Base-by-base conservation (phyloP, 2,329 filamentous ascomycete genomes). In the Paecilomyces formosus region DNA sequence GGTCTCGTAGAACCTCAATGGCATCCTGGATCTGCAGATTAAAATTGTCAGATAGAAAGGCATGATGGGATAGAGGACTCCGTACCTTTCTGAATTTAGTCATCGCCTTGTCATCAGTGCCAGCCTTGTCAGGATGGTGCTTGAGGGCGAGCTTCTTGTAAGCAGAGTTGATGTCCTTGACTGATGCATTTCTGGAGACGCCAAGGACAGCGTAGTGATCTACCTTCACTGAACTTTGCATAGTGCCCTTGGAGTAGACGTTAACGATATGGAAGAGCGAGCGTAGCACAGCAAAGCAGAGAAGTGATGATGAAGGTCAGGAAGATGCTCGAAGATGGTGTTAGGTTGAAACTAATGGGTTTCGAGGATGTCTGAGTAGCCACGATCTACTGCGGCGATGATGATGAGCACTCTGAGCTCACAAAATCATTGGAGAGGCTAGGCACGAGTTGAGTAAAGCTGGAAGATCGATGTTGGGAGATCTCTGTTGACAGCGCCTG, bases 91-190 rank as follows among this genome's bases (percentile, higher is more conserved):
- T n/a, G 13, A 52, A 52, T 3, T 13, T 28, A 8, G 24, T 52
- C 22, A 52, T 3, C 1, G 22, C 18, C n/a, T 22, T 52, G 12
- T 24, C 24, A 9, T 28, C 50, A 7, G 21, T 28, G 21, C 50
- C 50, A 3, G 50, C 24, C 21, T 52, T 52, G 15, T 52, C 50
- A 24, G 50, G 50, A 28, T 52, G 50, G 24, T 52, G 59, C 53
- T 68, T 69, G 26, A 75, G 59, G 7, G 70, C 70, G n/a, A 74
- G 66, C 45, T 57, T 65, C 39, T 70, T 73, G 62, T 72, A 75
- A 2, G 71, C 67, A 28, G 61, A 62, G 55, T 71, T 72, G 58
- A 74, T 73, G 6, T 72, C 70, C 33, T 68, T 66, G 39, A 64
- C 30, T 1, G 62, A 62, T n/a, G 70, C 66, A 49, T 69, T 24